A percentile compares a stretch with the other conserved stretches of the same genome.
phyloP scores from a whole-genome alignment of 164 flowering plant species.

The Platanus orientalis region DNA sequence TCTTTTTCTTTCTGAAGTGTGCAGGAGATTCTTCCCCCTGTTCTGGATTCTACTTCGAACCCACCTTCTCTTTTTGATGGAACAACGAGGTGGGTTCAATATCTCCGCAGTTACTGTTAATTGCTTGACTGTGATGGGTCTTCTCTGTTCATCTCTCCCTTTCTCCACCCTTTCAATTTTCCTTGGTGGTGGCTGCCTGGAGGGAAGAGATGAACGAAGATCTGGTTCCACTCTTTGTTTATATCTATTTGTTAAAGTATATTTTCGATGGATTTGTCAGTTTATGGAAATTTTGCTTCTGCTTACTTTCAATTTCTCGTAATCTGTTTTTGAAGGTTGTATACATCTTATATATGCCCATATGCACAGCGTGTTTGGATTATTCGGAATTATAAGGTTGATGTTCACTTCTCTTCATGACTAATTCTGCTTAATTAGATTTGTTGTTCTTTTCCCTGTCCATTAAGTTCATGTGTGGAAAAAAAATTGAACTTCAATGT shows the following conservation, averaged over 20 bases:
- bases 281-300: too few species aligned
- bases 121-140: not conserved
- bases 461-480: too few species aligned
- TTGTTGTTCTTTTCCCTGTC: too few species aligned
- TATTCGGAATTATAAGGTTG: slow-evolving; percentile 46
- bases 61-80: slow-evolving; percentile 65
- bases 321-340: slow-evolving; percentile 35
- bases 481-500: too few species aligned
- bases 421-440: not conserved
- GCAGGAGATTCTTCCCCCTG: slow-evolving; percentile 50
- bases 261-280: not conserved
- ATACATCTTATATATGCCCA: slow-evolving; percentile 55
- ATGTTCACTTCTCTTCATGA: slow-evolving; percentile 2
- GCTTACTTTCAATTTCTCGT: too few species aligned
- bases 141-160: not conserved
- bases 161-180: slow-evolving; percentile 1
- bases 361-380: slow-evolving; percentile 70
- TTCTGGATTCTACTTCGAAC: slow-evolving; percentile 48
- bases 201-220: too few species aligned
- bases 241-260: not conserved
- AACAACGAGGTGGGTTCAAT: slow-evolving; percentile 37
- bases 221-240: too few species aligned
- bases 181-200: too few species aligned
- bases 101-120: not conserved
- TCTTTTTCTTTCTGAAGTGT: too few species aligned